These are phyloP conservation scores for Chenopodium formosanum DNA, from an alignment of 148 eudicot genomes.

Conservation along the genomic window DNA sequence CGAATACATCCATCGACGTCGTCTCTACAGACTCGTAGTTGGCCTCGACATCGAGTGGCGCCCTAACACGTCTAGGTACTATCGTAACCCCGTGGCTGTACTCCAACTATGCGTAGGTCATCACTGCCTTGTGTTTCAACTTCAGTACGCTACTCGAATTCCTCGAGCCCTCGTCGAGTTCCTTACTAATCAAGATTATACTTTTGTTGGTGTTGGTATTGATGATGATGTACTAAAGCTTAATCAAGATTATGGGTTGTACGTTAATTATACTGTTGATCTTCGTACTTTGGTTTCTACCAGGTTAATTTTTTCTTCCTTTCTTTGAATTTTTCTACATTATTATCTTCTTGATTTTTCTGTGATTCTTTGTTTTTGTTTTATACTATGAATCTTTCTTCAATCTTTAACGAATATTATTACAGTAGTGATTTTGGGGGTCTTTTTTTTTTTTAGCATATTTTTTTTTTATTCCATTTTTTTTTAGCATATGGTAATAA, in stretches of 20 bases:
- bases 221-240: constrained; percentile 32
- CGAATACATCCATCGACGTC: constrained; percentile 1
- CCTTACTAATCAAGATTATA: constrained; percentile 26
- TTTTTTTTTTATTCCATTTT: no score
- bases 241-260: constrained; percentile 29
- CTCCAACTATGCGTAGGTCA: constrained; percentile 41
- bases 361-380: background rate
- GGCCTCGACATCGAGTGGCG: constrained; percentile 52
- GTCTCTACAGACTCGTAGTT: constrained; percentile 29
- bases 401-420: no score
- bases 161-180: constrained; percentile 23
- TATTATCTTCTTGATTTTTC: no score
- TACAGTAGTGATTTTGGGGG: no score
- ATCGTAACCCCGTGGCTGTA: constrained; percentile 31
- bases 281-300: constrained; percentile 15
- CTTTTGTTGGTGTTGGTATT: constrained; percentile 45
- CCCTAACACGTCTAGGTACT: constrained; percentile 18
- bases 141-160: constrained; percentile 16
- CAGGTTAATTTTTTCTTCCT: background rate
- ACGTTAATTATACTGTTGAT: constrained; percentile 10
- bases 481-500: no score
- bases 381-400: no score
- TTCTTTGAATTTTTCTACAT: no score
- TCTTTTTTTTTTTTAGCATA: no score
- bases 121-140: constrained; percentile 40